Conservation (phyloP, 768 basidiomycete species). For the Candolleomyces aberdarensis region DNA sequence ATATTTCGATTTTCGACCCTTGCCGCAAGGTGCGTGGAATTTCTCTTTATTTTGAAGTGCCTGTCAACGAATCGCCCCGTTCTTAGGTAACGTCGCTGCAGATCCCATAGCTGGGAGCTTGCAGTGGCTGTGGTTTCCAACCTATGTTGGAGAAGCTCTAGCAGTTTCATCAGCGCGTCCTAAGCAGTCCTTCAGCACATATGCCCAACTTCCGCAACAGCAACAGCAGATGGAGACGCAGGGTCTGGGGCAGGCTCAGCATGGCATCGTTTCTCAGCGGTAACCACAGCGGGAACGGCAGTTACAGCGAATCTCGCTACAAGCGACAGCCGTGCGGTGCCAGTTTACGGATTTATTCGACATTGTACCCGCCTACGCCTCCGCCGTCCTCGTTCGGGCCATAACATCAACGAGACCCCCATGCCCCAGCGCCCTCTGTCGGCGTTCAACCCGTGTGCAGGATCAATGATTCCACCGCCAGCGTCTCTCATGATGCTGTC, state of each 20-base stretch:
- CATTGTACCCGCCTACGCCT: constrained; percentile 24
- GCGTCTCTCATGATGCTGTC: constrained; percentile 2
- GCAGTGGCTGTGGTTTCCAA: too few relatives aligned
- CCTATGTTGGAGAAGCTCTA: background rate
- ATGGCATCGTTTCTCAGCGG: constrained; percentile 19
- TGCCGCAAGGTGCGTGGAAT: too few relatives aligned
- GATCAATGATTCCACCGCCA: constrained; percentile 18
- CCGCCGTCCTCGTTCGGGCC: constrained; percentile 13
- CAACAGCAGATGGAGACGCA: constrained; percentile 44
- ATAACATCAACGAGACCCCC: constrained; percentile 24
- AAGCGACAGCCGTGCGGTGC: constrained; percentile 15
- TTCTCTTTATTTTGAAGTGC: too few relatives aligned
- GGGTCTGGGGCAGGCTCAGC: constrained; percentile 18
- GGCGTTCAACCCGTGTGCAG: constrained; percentile 19
- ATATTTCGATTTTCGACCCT: too few relatives aligned
- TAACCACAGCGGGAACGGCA: constrained; percentile 31
- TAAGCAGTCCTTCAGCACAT: constrained; percentile 45
- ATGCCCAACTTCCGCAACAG: constrained; percentile 31
- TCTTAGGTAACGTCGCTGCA: too few relatives aligned
- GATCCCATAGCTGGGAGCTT: too few relatives aligned
- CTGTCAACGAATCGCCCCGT: too few relatives aligned
- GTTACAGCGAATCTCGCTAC: too few relatives aligned
- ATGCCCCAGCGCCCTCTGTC: constrained; percentile 28
- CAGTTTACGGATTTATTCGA: constrained; percentile 15
- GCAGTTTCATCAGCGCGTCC: constrained; percentile 31